Conservation (phyloP, 257 asterid genomes). For the Solanum chaucha region DNA sequence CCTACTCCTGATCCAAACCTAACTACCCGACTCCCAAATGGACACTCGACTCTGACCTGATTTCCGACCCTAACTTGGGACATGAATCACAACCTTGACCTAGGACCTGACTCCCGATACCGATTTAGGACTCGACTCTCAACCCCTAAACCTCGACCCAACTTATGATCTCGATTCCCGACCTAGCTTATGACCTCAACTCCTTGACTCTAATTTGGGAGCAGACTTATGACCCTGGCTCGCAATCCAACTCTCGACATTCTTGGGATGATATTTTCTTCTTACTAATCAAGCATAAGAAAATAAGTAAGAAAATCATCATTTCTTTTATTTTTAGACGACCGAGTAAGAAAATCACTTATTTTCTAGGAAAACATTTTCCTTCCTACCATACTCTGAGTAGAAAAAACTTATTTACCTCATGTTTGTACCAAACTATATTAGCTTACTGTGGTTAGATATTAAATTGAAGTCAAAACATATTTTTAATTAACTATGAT, state of each 20-base stretch:
- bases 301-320: background rate
- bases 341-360: background rate
- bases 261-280: background rate
- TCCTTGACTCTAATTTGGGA: background rate
- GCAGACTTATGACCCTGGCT: background rate
- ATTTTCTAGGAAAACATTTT: background rate
- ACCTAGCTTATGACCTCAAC: background rate
- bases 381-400: background rate
- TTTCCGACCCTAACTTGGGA: background rate
- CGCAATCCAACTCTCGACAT: background rate
- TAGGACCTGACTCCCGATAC: background rate
- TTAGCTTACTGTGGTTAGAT: background rate
- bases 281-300: too few relatives aligned
- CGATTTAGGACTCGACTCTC: background rate
- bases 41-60: background rate
- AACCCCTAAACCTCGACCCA: background rate
- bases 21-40: background rate
- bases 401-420: background rate
- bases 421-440: background rate
- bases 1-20: background rate
- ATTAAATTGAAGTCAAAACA: background rate
- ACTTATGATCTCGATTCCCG: background rate
- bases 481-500: background rate
- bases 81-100: background rate
- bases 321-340: background rate